Evolutionary conservation across 2,329 filamentous ascomycete genomes (phyloP), one percentile per base, ranked within the genome.

Genomic region (Alternaria solani): DNA sequence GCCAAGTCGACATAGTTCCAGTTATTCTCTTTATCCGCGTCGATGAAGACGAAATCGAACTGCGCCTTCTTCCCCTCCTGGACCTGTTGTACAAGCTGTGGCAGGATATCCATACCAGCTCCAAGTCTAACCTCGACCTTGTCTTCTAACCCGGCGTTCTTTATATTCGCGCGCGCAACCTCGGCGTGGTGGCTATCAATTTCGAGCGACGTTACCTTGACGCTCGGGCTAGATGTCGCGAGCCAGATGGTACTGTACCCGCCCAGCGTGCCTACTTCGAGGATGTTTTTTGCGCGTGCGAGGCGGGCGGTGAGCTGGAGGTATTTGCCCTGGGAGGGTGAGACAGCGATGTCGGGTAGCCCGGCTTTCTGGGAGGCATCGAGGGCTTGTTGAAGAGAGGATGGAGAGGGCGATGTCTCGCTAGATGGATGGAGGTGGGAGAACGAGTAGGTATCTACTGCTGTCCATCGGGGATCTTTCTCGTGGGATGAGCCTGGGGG

Each of bases 221-320:
- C 66, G 20, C 74, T 68, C 0, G 78, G 75, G 11, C 70, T 73
- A 12, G 75, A 68, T 20, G 71, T 71, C 3, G 84, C 84, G 49
- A 88, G 78, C 79, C 83, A 87, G 55, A 87, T 84, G 14, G 82
- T 80, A 1, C 81, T 82, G 70, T 86, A 87, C 7, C 81, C 85
- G 12, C 85, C 85, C 26, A 88, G 70, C 0, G 84, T 87, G 25
- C 86, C 86, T 48, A 88, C 76, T 68, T 88, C 86, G 36, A 88
- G 81, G 7, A 75, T 63, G 46, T 72, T 68, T 55, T 68, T 70
- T 20, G 72, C 73, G 26, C 63, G 65, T 2, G 71, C 51, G 18
- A 76, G 58, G 30, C 71, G 69, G 11, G 73, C 72, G 57, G 76
- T 75, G 1, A 77, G 68, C 38, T 73, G 71, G 18, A 78, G 69